Evolutionary conservation across 164 flowering plant genomes (phyloP), one percentile per base, ranked within the genome.

Genomic region (Sextonia rubra): DNA sequence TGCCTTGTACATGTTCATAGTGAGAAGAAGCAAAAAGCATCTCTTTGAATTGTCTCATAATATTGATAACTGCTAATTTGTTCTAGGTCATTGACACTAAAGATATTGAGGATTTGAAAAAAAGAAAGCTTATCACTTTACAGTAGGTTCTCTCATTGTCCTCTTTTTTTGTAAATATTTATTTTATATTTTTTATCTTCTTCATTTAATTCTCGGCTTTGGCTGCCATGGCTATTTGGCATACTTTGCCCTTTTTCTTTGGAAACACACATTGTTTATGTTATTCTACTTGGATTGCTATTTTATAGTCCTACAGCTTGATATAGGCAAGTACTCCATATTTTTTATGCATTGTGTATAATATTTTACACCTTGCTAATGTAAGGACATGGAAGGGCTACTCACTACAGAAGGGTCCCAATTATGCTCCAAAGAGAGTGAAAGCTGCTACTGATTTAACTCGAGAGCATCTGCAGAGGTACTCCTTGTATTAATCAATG

Each of bases 391-490:
- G 44, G 11, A 37, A 83, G 78, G 97, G 97, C 20, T 93, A 86
- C 74, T 84, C 90, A 15, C 78, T 91, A 22, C 86, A 47, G 72
- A 95, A 86, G 76, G 99, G 99, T 74, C 91, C 96, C 18, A 83
- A 88, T 3, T 95, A 89, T 85, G 85, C 90, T 70, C 90, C 89
- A 0, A 86, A 86, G 70, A 89, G 98, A 79, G 87, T 84, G 80
- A 93, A 86, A 77, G 84, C 77, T 65, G 92, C 87, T 3, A 90
- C 97, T 56, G 97, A 90, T 85, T 82, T 95, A 68, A 91, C 92
- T 69, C 88, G 92, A 24, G 98, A 95, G 7, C 86, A 88, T 73
- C 77, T 95, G 22, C 97, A 83, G 76, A 91, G 91, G 98, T 95
- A 86, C 73, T 75, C 30, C 22, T 64, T 29, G 26, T 3, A 22